Base-by-base conservation (phyloP, 1,284 basidiomycete genomes). In the Erythrobasidium hasegawianum region DNA sequence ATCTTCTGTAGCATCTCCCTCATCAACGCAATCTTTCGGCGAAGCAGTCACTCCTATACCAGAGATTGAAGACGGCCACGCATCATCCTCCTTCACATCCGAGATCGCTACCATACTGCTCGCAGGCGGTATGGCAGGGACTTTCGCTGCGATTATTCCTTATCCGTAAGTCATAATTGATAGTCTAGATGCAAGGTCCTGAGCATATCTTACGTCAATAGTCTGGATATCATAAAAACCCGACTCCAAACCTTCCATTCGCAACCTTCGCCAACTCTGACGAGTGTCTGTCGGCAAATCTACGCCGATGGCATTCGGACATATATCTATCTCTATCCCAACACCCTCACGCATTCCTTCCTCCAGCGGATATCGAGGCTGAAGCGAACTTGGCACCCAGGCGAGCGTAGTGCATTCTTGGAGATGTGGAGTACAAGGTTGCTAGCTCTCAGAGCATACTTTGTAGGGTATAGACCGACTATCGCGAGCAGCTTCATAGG, bases 131-230 rank as follows among this genome's bases (percentile, higher is more conserved):
- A 27, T 72, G 11, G 72, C 74, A 1, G 74, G 74, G 22, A 69
- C 68, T 2, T 39, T 75, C 10, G 69, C 67, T 29, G 74, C 73
- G 20, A 39, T 75, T 39, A 47, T 75, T 13, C 72, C 74, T 0
- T 75, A 75, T 58, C 74, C 74, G 70, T 71, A 49, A 56, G 72
- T n/a, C n/a, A n/a, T 67, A n/a, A n/a, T n/a, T n/a, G n/a, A n/a
- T n/a, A n/a, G n/a, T n/a, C n/a, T n/a, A n/a, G n/a, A n/a, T n/a
- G n/a, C n/a, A n/a, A n/a, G n/a, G n/a, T n/a, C n/a, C n/a, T n/a
- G n/a, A n/a, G n/a, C n/a, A n/a, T n/a, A n/a, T n/a, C n/a, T n/a
- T n/a, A n/a, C n/a, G n/a, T n/a, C n/a, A n/a, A n/a, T n/a, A 73
- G 71, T 2, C 69, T 74, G 49, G 72, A 73, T 68, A 73, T 74